Base-by-base conservation (phyloP, 2,329 filamentous ascomycete species). In the Ophiostoma sp. region DNA sequence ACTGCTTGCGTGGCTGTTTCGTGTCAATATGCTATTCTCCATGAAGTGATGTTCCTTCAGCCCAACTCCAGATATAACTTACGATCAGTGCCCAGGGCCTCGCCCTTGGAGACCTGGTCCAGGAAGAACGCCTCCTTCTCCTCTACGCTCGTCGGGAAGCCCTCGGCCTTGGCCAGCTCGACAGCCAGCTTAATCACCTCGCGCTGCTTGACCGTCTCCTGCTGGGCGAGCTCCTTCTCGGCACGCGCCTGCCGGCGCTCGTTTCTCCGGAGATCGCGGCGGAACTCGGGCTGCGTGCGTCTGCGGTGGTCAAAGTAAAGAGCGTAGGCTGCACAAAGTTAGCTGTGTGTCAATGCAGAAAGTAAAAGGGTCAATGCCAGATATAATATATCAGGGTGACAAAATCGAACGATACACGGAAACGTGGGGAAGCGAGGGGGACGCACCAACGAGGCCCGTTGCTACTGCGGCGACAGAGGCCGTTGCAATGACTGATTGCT, bases 61-160 rank as follows among this genome's bases (percentile, higher is more conserved):
- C n/a, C n/a, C n/a, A n/a, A n/a, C n/a, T n/a, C n/a, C n/a, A n/a
- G n/a, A n/a, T 36, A 25, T 1, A 8, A 84, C 89, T 82, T 88
- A 96, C 94, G 93, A 83, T 97, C 92, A 79, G 90, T 86, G 80
- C 92, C 93, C 80, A 98, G 87, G 72, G 88, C 84, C 87, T 99
- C 96, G 80, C 96, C 96, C 81, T 90, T 87, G 78, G 94, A 93
- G 76, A 99, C 94, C 84, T 97, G 94, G 82, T 94, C 91, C 90
- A 98, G 97, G 85, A 99, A 99, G 87, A 93, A 99, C 75, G 90
- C 89, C 87, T 99, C 96, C 82, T 93, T 94, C 86, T 97, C 94
- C 82, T 98, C 95, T 48, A 95, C 90, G 79, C 94, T 93, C 59
- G 88, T 87, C 68, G 96, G 96, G 88, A 97, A 98, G 73, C 95